Evolutionary conservation across 1,139 yeast species (phyloP), one percentile per base, ranked within the genome.

Genomic region (Blastobotrys petasosporus): DNA sequence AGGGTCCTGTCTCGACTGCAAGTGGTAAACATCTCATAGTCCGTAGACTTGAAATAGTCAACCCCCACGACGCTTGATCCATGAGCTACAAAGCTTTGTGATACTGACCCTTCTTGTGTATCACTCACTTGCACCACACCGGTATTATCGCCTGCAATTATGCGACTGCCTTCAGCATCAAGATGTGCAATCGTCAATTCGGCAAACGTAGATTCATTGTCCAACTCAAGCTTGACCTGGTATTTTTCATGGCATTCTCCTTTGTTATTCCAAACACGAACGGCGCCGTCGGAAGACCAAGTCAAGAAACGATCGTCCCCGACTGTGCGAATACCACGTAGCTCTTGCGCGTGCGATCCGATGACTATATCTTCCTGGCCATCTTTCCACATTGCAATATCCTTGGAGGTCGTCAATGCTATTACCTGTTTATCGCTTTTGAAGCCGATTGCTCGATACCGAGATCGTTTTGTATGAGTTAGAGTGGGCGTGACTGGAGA

Each of bases 1-100:
- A 80, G 72, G 68, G 80, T 80, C 39, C 85, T 59, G 58, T 81
- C 86, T 32, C 85, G 65, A 2, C 84, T 76, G 34, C 77, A 51
- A 11, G 60, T 55, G 6, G 58, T 52, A 33, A 60, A 49, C 28
- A 53, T 41, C 11, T 48, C 44, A 15, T 31, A 16, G n/a, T 33
- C 41, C 4, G 34, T 11, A 11, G 16, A 37, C 16, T 42, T 44
- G 28, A 10, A 41, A 34, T 54, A 53, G 31, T 55, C 61, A 35
- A 61, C 54, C 15, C 56, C 61, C 4, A 54, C 54, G 12, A 61
- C 57, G 7, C 52, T 51, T 3, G 62, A 57, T 2, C 58, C 57
- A 45, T 61, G 65, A 1, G 65, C 65, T 17, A 57, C 51, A 33
- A 57, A 56, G 15, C 15, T 17, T 20, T 23, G 23, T 31, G 28